Evolutionary conservation across 1,284 basidiomycete genomes (phyloP).

Genomic region (Porodaedalea pini): DNA sequence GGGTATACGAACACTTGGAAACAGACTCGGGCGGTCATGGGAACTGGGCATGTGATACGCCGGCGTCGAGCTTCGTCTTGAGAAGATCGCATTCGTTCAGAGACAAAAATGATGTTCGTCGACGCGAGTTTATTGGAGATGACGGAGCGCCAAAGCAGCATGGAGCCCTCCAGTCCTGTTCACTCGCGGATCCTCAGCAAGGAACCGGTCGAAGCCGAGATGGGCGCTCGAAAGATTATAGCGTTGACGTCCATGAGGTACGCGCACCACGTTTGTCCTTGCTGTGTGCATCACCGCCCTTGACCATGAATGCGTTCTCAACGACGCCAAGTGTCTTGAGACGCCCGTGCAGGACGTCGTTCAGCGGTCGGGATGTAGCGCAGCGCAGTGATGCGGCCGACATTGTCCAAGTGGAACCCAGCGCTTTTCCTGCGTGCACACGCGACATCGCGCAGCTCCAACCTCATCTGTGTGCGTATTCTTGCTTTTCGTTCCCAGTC

Average conservation of each 20-base stretch:
- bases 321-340: conserved; percentile 74
- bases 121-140: conserved; percentile 59
- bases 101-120: conserved; percentile 73
- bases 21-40: conserved; percentile 61
- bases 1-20: conserved; percentile 55
- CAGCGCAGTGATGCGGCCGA: conserved; percentile 71
- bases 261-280: conserved; percentile 74
- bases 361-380: conserved; percentile 78
- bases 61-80: conserved; percentile 66
- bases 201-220: conserved; percentile 81
- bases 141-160: conserved; percentile 65
- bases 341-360: conserved; percentile 68
- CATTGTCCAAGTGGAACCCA: conserved; percentile 79
- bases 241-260: conserved; percentile 82
- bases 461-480: conserved; percentile 64
- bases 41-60: conserved; percentile 66
- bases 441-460: conserved; percentile 58
- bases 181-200: conserved; percentile 66
- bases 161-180: conserved; percentile 76
- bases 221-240: conserved; percentile 80
- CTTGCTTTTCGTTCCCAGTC: conserved; percentile 51
- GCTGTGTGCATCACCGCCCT: conserved; percentile 49
- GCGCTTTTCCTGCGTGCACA: conserved; percentile 76
- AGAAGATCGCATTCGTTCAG: conserved; percentile 76
- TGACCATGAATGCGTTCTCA: conserved; percentile 70